phyloP scores from a whole-genome alignment of 192 early-diverging fungal species.

The Phlyctochytrium arcticum region DNA sequence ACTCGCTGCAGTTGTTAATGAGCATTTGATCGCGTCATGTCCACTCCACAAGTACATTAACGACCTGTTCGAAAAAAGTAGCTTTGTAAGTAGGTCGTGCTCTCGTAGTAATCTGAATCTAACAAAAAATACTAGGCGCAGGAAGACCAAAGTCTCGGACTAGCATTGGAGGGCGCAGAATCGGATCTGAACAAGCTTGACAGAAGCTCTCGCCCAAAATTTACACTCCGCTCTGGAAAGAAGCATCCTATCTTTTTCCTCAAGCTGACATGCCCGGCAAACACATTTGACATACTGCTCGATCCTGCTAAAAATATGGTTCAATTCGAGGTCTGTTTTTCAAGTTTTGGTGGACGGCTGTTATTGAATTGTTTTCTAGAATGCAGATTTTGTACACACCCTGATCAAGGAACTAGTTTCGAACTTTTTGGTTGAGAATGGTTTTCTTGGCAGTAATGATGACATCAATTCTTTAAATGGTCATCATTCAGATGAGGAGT shows the following conservation, averaged over 20 bases:
- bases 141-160: too few species aligned
- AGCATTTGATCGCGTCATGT: conserved; percentile 34
- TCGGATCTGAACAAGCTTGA: conserved; percentile 19
- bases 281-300: conserved; percentile 46
- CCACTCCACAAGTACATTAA: conserved; percentile 40
- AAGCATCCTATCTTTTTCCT: conserved; percentile 54
- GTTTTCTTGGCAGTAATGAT: background rate
- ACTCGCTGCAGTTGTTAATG: conserved; percentile 43
- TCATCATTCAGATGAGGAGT: conserved; percentile 1
- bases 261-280: conserved; percentile 40
- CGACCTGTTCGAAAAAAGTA: conserved; percentile 26
- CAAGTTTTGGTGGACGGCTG: background rate
- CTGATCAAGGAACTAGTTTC: background rate
- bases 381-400: conserved; percentile 18
- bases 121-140: too few species aligned
- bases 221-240: too few species aligned
- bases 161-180: too few species aligned
- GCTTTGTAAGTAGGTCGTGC: too few species aligned
- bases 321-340: conserved; percentile 43
- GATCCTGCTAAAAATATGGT: conserved; percentile 54
- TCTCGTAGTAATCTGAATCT: too few species aligned
- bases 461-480: conserved; percentile 3
- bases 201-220: background rate
- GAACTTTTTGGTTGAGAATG: conserved; percentile 8
- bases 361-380: conserved; percentile 7